Evolutionary conservation across 1,139 yeast species (phyloP), one percentile per base, ranked within the genome.

Genomic region (Candida smagusa): DNA sequence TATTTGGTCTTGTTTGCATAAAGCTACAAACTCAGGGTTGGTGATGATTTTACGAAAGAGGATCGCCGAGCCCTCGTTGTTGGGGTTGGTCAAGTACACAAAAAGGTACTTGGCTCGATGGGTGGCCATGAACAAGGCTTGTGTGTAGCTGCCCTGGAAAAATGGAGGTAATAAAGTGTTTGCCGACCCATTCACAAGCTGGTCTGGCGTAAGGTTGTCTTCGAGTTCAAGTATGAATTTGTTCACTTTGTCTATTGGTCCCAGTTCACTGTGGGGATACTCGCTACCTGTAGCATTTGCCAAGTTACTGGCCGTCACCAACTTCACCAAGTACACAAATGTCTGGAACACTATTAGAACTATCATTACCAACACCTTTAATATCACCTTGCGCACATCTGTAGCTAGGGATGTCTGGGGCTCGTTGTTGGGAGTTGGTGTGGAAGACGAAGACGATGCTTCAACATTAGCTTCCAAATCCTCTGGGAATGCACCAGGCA

Each of bases 71-170:
- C 79, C 76, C 44, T 85, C 92, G 54, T 84, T 83, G 40, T 81
- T 78, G 13, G 82, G 81, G 52, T 86, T 84, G 40, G 88, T 85
- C 40, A 92, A 61, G 47, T 86, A 81, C 1, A 90, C 79, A 39
- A 86, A 66, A 36, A 90, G 68, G 65, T 87, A 87, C 53, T 80
- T 74, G 29, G 82, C 81, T 37, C 84, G 72, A 30, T 72, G 65
- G 42, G 84, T 84, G 12, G 92, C 84, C 57, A 72, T 65, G 50
- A 72, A 80, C 38, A 84, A 63, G 2, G 95, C 95, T 46, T 83
- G 81, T 1, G 89, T 76, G 56, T 85, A 86, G 33, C 94, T 83
- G 9, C 92, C 90, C 51, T 81, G 79, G 45, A 72, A 75, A 48
- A 84, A 83, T 7, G 74, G 71, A 1, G 75, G 76, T 35, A 69